These are phyloP conservation scores for Euphorbia schlechtendalii DNA, from an alignment of 441 rosid species.

Conservation along the genomic window DNA sequence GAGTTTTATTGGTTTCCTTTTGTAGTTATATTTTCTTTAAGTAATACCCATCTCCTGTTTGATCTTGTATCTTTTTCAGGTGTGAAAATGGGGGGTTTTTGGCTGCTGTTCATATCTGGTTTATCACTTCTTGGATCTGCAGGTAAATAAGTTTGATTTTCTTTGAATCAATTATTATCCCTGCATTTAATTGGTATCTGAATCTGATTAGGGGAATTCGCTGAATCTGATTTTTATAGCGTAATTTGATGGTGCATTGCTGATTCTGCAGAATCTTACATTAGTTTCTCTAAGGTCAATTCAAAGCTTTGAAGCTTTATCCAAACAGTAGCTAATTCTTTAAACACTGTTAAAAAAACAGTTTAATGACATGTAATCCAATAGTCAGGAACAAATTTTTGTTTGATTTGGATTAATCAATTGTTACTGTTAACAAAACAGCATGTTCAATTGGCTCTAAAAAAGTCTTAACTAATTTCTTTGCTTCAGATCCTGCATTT, in stretches of 20 bases:
- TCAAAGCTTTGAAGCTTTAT: not conserved
- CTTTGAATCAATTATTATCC: conserved; percentile 20
- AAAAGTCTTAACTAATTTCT: conserved; percentile 8
- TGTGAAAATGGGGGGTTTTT: conserved; percentile 32
- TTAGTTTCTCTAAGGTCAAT: not conserved
- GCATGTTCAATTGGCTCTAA: conserved; percentile 11
- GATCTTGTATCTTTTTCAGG: conserved; percentile 11
- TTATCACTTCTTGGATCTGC: conserved; percentile 42
- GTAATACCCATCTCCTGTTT: conserved; percentile 23
- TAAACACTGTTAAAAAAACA: not conserved
- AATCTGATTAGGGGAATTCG: conserved; percentile 9
- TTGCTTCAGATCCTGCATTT: conserved; percentile 28
- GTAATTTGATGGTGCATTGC: not conserved
- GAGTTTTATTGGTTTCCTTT: conserved; percentile 1
- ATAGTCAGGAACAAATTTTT: too few species aligned
- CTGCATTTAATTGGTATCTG: not conserved
- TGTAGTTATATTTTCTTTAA: conserved; percentile 21
- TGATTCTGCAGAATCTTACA: conserved; percentile 1
- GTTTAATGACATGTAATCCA: too few species aligned
- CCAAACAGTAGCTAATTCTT: too few species aligned
- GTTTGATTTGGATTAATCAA: too few species aligned
- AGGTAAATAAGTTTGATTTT: conserved; percentile 33
- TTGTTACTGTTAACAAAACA: not conserved
- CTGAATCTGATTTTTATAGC: conserved; percentile 20
- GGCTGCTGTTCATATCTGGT: conserved; percentile 29